Evolutionary conservation across 306 rosid species (phyloP).

Genomic region (Castanea mollissima): DNA sequence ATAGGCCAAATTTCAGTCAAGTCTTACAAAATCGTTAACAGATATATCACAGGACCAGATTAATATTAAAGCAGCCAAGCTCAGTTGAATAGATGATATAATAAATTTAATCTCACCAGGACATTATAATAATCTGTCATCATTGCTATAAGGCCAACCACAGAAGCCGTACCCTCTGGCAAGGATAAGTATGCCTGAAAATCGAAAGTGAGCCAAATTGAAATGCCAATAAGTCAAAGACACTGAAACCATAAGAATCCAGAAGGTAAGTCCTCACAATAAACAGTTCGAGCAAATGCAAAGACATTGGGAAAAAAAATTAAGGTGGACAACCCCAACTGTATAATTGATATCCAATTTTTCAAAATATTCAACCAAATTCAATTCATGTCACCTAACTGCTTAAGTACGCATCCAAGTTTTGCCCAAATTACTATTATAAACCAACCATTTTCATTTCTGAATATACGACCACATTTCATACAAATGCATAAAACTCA

Average conservation of each 20-base stretch:
- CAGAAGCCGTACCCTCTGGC: slow-evolving; percentile 89
- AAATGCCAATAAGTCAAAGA: slow-evolving; percentile 14
- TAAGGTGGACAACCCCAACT: neutral
- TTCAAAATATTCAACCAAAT: neutral
- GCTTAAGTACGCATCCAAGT: neutral
- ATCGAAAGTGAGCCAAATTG: slow-evolving; percentile 13
- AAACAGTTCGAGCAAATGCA: neutral
- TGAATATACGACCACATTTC: slow-evolving; percentile 2
- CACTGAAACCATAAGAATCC: slow-evolving; percentile 4
- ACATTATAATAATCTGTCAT: slow-evolving; percentile 87
- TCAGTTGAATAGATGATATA: slow-evolving; percentile 1
- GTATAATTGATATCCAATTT: neutral
- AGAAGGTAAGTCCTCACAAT: neutral
- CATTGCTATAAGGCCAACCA: slow-evolving; percentile 78
- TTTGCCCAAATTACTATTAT: slow-evolving; percentile 5
- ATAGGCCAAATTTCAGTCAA: neutral
- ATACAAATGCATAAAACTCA: neutral
- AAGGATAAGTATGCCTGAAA: slow-evolving; percentile 83
- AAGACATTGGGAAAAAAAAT: neutral
- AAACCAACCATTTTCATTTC: slow-evolving; percentile 5
- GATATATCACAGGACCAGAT: neutral
- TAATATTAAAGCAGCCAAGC: slow-evolving; percentile 8
- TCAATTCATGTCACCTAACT: slow-evolving; percentile 5
- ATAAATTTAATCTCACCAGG: slow-evolving; percentile 46
- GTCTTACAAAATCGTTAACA: neutral